Evolutionary conservation across 352 stramenopile genomes (phyloP).

Genomic region (Pythium angustatum): DNA sequence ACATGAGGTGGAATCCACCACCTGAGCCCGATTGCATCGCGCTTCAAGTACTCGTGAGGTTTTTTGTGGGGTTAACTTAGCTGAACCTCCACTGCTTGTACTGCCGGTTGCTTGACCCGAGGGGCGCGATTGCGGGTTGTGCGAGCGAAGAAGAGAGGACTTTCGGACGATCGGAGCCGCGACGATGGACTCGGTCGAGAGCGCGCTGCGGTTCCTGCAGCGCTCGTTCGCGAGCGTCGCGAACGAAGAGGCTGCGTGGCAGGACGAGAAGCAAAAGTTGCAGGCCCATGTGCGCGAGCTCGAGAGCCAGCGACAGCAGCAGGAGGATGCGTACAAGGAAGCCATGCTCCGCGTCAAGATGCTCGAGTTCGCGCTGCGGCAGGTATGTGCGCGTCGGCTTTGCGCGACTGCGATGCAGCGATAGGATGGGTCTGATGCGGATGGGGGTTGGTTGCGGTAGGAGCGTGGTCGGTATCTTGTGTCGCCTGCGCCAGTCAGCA

Average conservation of each 20-base stretch:
- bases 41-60: conserved; percentile 32
- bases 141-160: no score
- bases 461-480: conserved; percentile 60
- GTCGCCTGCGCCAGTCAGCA: conserved; percentile 71
- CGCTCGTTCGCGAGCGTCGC: conserved; percentile 83
- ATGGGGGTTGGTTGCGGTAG: not conserved
- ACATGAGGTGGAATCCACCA: conserved; percentile 24
- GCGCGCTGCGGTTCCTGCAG: conserved; percentile 81
- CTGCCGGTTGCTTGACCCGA: no score
- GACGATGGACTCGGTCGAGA: conserved; percentile 84
- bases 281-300: conserved; percentile 80
- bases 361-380: conserved; percentile 84
- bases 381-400: conserved; percentile 31
- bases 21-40: not conserved
- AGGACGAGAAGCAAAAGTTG: conserved; percentile 71
- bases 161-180: no score
- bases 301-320: conserved; percentile 65
- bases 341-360: conserved; percentile 86
- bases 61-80: conserved; percentile 29
- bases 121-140: no score
- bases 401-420: not conserved
- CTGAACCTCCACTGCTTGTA: no score
- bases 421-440: not conserved
- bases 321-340: conserved; percentile 87
- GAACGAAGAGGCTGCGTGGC: conserved; percentile 73